Percentiles rank a stretch among this genome's conserved stretches.
Evolutionary conservation across 2,329 filamentous ascomycete species (phyloP).

Genomic region (Fusarium sp.): DNA sequence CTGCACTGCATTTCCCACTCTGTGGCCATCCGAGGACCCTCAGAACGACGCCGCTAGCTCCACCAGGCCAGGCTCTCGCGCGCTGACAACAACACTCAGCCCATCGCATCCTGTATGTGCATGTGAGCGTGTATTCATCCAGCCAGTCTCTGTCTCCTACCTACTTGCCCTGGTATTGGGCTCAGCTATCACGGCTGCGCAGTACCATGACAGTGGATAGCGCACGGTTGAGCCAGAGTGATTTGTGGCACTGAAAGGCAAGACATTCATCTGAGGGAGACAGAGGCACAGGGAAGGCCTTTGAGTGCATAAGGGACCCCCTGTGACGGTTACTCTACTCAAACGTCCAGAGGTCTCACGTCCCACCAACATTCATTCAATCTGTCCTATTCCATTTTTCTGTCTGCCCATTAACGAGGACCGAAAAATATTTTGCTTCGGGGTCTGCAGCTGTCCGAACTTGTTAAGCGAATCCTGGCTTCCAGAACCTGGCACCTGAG

Average conservation of each 20-base stretch:
- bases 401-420: slow-evolving; percentile 11
- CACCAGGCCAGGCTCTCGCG: slow-evolving; percentile 35
- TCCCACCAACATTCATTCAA: slow-evolving; percentile 35
- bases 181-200: slow-evolving; percentile 16
- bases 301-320: slow-evolving; percentile 32
- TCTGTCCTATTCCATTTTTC: slow-evolving; percentile 37
- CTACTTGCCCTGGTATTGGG: slow-evolving; percentile 23
- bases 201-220: slow-evolving; percentile 40
- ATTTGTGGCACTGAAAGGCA: slow-evolving; percentile 40
- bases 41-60: slow-evolving; percentile 39
- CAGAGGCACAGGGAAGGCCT: slow-evolving; percentile 23
- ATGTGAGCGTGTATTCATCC: slow-evolving; percentile 38
- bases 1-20: slow-evolving; percentile 27
- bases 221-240: slow-evolving; percentile 36
- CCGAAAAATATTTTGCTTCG: slow-evolving; percentile 29
- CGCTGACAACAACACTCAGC: slow-evolving; percentile 38
- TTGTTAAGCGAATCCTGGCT: slow-evolving; percentile 33
- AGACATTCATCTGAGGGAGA: slow-evolving; percentile 40
- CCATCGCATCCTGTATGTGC: slow-evolving; percentile 38
- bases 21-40: slow-evolving; percentile 36
- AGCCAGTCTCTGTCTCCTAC: slow-evolving; percentile 25
- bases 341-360: slow-evolving; percentile 23
- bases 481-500: slow-evolving; percentile 27
- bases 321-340: slow-evolving; percentile 26
- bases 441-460: slow-evolving; percentile 23